These are phyloP conservation scores for Geum urbanum DNA, from an alignment of 306 rosid species.

Conservation along the genomic window DNA sequence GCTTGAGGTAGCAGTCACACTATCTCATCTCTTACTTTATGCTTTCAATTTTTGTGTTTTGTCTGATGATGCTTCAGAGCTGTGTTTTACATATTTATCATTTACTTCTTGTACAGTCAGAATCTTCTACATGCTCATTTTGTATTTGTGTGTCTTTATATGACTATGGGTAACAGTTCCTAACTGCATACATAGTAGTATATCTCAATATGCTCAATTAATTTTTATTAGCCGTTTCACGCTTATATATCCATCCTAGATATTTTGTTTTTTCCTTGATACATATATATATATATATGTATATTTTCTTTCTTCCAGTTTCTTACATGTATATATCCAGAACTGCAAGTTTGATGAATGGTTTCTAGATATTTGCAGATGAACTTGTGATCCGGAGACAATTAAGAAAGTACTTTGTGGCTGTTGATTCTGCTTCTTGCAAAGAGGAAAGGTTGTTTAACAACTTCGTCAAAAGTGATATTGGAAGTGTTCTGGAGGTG, in stretches of 20 bases:
- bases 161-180: neutral
- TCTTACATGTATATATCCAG: conserved; percentile 20
- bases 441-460: conserved; percentile 32
- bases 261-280: neutral
- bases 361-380: conserved; percentile 73
- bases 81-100: neutral
- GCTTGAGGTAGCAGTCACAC: conserved; percentile 51
- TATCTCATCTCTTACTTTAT: neutral
- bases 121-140: neutral
- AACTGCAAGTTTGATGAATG: conserved; percentile 32
- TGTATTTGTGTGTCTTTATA: neutral
- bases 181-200: neutral
- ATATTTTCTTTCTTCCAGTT: neutral
- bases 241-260: neutral
- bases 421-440: conserved; percentile 46
- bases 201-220: neutral
- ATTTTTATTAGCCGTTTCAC: neutral
- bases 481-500: conserved; percentile 63
- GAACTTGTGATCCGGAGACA: conserved; percentile 54
- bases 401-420: conserved; percentile 52
- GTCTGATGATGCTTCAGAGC: neutral
- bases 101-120: neutral
- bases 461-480: conserved; percentile 32
- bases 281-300: no score
- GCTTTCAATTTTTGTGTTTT: neutral